Base-by-base conservation (phyloP, 768 basidiomycete genomes). In the Mycena metata region DNA sequence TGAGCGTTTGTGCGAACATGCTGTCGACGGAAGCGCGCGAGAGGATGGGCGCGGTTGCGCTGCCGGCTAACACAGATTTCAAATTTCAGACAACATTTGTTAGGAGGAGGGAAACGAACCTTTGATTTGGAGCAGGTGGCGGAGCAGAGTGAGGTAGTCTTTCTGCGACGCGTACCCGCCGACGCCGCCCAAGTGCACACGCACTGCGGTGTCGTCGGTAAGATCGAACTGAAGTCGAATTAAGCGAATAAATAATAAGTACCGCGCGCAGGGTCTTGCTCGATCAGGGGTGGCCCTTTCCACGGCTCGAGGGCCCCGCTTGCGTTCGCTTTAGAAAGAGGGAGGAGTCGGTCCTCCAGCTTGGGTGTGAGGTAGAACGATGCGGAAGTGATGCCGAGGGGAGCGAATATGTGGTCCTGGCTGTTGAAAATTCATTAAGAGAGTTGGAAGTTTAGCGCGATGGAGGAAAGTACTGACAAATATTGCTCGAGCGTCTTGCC, bases 401-500 rank as follows among this genome's bases (percentile, higher is more conserved):
- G 74, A 10, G 24, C 39, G 35, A 74, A 75, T 15, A 76, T 73
- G 47, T 77, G 58, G 57, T 58, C 57, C n/a, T 46, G 43, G 43
- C 57, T 58, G 39, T 39, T 13, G 21, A 12, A 33, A 51, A 15
- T 9, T 4, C 9, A 35, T 42, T 56, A 17, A n/a, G n/a, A n/a
- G 9, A 19, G 4, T 19, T 17, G 15, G 24, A 5, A n/a, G n/a
- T 30, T 30, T 30, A 30, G 30, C 30, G 6, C 30, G 30, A 6
- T 30, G 30, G 30, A 30, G 30, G 30, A 30, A 30, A 6, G 30
- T 39, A 71, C 75, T n/a, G 52, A 80, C 79, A 75, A 76, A 46
- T 77, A 80, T 45, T 76, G 65, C 63, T 79, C 77, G n/a, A 80
- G 69, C 11, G 71, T 71, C 59, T 75, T 64, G 1, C 76, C 76